A percentile compares a stretch with the other conserved stretches of the same genome.
phyloP scores from a whole-genome alignment of 2,329 filamentous ascomycete genomes.

The Ophiosphaerella korrae region DNA sequence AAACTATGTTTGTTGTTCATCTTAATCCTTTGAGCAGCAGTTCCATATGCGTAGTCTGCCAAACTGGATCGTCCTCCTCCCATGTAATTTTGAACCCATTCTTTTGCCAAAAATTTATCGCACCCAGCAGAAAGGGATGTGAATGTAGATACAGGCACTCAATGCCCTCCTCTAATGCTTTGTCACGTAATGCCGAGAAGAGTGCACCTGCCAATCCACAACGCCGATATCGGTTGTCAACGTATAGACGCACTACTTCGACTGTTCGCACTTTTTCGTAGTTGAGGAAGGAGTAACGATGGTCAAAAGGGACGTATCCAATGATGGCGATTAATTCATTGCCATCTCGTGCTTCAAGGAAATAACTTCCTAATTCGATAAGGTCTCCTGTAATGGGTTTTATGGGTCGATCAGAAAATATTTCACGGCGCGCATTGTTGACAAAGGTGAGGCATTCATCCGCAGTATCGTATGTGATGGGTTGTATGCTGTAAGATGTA shows the following conservation, averaged over 20 bases:
- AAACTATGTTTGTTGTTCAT: too few species aligned
- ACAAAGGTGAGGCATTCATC: slow-evolving; percentile 7
- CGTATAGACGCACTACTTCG: slow-evolving; percentile 20
- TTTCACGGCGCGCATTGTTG: slow-evolving; percentile 5
- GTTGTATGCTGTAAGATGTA: slow-evolving; percentile 6
- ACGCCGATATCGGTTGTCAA: slow-evolving; percentile 12
- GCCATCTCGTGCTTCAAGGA: slow-evolving; percentile 4
- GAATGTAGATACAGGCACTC: slow-evolving; percentile 23
- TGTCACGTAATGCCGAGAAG: slow-evolving; percentile 3
- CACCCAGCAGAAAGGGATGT: slow-evolving; percentile 20
- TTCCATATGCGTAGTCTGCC: slow-evolving; percentile 20
- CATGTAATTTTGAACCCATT: slow-evolving; percentile 11
- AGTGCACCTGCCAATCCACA: slow-evolving; percentile 13
- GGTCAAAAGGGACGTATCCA: slow-evolving; percentile 9
- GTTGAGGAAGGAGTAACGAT: slow-evolving; percentile 2
- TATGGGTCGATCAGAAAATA: slow-evolving; percentile 8
- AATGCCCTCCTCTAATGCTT: slow-evolving; percentile 5
- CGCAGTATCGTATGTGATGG: background rate
- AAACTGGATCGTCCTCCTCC: slow-evolving; percentile 14
- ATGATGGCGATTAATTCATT: slow-evolving; percentile 4
- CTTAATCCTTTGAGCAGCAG: slow-evolving; percentile 3
- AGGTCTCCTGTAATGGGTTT: slow-evolving; percentile 2
- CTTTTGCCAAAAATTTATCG: slow-evolving; percentile 23
- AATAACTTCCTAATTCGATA: slow-evolving; percentile 1
- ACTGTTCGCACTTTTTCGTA: slow-evolving; percentile 1